A percentile compares a stretch with the other conserved stretches of the same genome.
These are phyloP conservation scores for Vigna radiata DNA, from an alignment of 306 rosid species.

Conservation along the genomic window DNA sequence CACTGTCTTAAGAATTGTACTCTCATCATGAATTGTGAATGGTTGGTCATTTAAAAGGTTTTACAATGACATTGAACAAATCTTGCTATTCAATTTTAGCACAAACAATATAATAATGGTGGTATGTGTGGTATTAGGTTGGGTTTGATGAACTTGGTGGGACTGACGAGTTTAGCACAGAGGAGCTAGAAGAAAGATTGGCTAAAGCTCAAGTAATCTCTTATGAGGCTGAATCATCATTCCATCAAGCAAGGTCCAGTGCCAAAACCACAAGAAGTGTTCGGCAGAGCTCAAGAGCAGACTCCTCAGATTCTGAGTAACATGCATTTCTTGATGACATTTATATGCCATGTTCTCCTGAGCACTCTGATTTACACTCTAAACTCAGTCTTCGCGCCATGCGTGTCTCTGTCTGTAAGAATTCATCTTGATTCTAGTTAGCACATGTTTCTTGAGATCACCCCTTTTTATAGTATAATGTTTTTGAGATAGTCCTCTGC, in stretches of 20 bases:
- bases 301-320: constrained; percentile 91
- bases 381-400: constrained; percentile 13
- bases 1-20: neutral
- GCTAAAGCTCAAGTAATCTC: constrained; percentile 86
- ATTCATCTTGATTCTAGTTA: constrained; percentile 24
- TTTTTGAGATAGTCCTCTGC: constrained; percentile 18
- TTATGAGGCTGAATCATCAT: constrained; percentile 84
- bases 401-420: constrained; percentile 12
- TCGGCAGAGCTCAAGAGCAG: constrained; percentile 66
- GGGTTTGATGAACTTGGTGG: constrained; percentile 99
- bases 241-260: constrained; percentile 57
- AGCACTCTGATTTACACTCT: constrained; percentile 19
- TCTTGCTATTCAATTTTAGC: neutral
- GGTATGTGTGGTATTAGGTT: constrained; percentile 58
- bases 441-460: constrained; percentile 23
- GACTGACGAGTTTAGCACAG: constrained; percentile 90
- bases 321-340: constrained; percentile 36
- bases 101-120: constrained; percentile 25
- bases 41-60: neutral
- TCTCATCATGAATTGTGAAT: neutral
- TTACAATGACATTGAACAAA: neutral
- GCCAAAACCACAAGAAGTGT: constrained; percentile 66
- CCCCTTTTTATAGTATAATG: neutral
- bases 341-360: constrained; percentile 14
- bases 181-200: constrained; percentile 86